Evolutionary conservation across 495 filamentous ascomycete genomes (phyloP).

Genomic region (Trichoderma erinaceum): DNA sequence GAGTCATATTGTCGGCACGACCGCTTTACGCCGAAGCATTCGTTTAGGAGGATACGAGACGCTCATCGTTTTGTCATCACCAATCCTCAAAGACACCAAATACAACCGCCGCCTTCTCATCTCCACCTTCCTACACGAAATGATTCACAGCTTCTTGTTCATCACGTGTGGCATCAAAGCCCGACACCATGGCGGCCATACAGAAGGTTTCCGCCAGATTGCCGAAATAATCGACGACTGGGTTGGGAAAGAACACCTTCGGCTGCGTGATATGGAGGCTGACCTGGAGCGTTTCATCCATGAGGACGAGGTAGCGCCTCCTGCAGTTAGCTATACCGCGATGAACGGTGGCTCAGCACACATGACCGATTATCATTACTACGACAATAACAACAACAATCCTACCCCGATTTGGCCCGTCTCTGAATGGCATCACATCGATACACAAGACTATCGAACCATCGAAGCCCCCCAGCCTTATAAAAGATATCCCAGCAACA

Average conservation of each 20-base stretch:
- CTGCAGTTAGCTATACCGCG: neutral
- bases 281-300: constrained; percentile 43
- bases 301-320: constrained; percentile 20
- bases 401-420: neutral
- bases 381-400: neutral
- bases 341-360: neutral
- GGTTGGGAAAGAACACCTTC: constrained; percentile 41
- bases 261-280: constrained; percentile 47
- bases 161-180: constrained; percentile 48
- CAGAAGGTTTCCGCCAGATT: constrained; percentile 44
- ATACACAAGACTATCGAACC: neutral
- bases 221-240: constrained; percentile 47
- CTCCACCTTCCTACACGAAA: constrained; percentile 52
- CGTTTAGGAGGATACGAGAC: constrained; percentile 44
- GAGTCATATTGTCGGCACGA: constrained; percentile 47
- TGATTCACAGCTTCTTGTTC: constrained; percentile 53
- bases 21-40: constrained; percentile 38
- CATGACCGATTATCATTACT: neutral
- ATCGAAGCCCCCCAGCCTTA: constrained; percentile 7
- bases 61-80: constrained; percentile 46
- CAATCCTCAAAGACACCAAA: constrained; percentile 39
- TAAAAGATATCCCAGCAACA: neutral
- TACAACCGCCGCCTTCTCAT: constrained; percentile 50
- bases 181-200: constrained; percentile 44
- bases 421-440: constrained; percentile 1